These are phyloP conservation scores for Lenwebbia sp. DNA, from an alignment of 345 rosid genomes.

Conservation along the genomic window DNA sequence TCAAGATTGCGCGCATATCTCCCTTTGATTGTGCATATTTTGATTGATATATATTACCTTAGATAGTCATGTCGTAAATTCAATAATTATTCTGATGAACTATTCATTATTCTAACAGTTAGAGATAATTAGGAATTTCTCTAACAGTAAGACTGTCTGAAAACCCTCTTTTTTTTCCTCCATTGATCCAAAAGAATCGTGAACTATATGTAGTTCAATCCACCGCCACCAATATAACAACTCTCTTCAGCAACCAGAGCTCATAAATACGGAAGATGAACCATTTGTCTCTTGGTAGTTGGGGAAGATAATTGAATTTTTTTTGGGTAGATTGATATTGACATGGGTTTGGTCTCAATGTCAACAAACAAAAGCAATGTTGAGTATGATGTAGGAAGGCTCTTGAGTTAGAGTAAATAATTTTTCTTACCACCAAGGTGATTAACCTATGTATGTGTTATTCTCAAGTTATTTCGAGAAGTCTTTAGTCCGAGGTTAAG, in stretches of 20 bases:
- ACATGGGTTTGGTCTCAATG: not conserved
- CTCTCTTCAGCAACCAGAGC: not conserved
- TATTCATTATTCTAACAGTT: too few relatives aligned
- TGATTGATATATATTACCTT: too few relatives aligned
- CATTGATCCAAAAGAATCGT: not conserved
- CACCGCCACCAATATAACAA: not conserved
- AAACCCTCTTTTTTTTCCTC: not conserved
- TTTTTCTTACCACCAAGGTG: not conserved
- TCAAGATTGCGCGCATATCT: too few relatives aligned
- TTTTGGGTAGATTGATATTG: not conserved
- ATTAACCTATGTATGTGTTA: not conserved
- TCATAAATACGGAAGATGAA: not conserved
- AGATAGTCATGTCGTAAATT: too few relatives aligned
- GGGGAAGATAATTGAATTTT: not conserved
- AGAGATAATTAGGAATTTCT: too few relatives aligned
- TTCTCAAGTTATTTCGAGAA: not conserved
- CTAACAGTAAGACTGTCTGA: not conserved
- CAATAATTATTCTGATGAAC: too few relatives aligned
- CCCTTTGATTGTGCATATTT: too few relatives aligned
- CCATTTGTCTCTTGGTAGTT: not conserved
- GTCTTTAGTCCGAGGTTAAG: not conserved
- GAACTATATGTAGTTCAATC: not conserved
- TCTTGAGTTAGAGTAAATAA: fast-evolving
- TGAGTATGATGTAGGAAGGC: not conserved
- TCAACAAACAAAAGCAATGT: not conserved